Evolutionary conservation across 1,284 basidiomycete genomes (phyloP), one percentile per base, ranked within the genome.

Genomic region (Inonotus hispidus): DNA sequence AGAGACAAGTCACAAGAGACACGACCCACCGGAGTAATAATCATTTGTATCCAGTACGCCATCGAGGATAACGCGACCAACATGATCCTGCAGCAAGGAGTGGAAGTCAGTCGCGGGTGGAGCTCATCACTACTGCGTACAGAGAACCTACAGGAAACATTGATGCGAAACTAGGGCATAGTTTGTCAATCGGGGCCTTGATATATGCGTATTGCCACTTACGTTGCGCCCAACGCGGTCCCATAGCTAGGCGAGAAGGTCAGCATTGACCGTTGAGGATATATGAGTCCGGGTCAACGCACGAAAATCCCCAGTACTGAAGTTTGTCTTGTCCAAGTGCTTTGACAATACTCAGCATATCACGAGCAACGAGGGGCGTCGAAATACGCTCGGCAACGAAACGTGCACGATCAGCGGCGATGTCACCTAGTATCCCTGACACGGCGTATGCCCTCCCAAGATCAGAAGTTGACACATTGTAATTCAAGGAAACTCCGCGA

Each of bases 261-360:
- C n/a, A 52, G 27, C 21, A n/a, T 43, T 43, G 11, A 6, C 16
- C n/a, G 1, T 21, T 16, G n/a, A 21, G 8, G n/a, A 50, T 21
- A 19, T 19, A 57, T 29, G n/a, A 10, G 43, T 13, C 13, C 35
- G 29, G n/a, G 45, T 16, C 10, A 21, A 61, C 66, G 55, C 32
- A 69, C 68, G 64, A 67, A 63, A 70, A 70, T 2, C 70, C 71
- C 70, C 70, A 71, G 54, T 70, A 72, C 43, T 66, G 65, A 11
- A 72, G 54, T 49, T 68, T 68, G 13, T 70, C 66, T 29, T 55
- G 52, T 21, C 71, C 70, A 49, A 65, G 64, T 5, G 70, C 69
- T 43, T 63, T 59, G 14, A 60, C 63, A 57, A 72, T 72, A 37
- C 61, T 61, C 52, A 72, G 55, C 70, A 72, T 70, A 59, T 72